Evolutionary conservation across 495 filamentous ascomycete species (phyloP).

Genomic region (Aspergillus hancockii): DNA sequence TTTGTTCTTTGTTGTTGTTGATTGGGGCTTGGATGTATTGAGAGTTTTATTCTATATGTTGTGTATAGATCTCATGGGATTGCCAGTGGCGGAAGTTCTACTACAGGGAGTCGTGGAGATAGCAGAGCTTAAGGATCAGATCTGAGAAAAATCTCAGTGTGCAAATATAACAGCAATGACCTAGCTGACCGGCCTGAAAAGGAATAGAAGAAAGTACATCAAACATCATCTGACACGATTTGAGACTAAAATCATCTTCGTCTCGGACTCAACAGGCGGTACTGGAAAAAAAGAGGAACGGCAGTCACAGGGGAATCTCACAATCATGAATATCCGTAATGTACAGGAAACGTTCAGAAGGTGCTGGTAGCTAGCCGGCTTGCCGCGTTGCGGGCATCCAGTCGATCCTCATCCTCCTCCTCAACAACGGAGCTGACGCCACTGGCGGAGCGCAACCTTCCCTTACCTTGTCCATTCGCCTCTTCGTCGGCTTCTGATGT

Average conservation of each 20-base stretch:
- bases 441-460: slow-evolving; percentile 62
- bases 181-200: neutral
- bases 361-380: slow-evolving; percentile 91
- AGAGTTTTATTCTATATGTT: neutral
- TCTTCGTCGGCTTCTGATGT: slow-evolving; percentile 44
- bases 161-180: neutral
- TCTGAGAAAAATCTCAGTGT: neutral
- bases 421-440: slow-evolving; percentile 63
- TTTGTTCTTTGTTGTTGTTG: neutral
- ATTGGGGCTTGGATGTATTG: neutral
- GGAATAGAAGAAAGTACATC: neutral
- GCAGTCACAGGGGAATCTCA: slow-evolving; percentile 27
- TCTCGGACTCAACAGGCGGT: slow-evolving; percentile 1
- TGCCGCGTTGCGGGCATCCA: slow-evolving; percentile 94
- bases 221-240: neutral
- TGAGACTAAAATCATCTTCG: neutral
- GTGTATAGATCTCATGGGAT: neutral
- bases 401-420: slow-evolving; percentile 89
- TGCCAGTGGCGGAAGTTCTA: neutral
- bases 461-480: slow-evolving; percentile 42
- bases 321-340: slow-evolving; percentile 28
- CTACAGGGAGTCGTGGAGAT: neutral
- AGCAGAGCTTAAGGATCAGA: neutral
- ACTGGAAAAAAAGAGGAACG: slow-evolving; percentile 11
- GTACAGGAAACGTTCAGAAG: slow-evolving; percentile 57